Percentiles rank a stretch among this genome's conserved stretches.
These are phyloP conservation scores for Pichiaceae sp. DNA, from an alignment of 1,139 yeast species.

Conservation along the genomic window DNA sequence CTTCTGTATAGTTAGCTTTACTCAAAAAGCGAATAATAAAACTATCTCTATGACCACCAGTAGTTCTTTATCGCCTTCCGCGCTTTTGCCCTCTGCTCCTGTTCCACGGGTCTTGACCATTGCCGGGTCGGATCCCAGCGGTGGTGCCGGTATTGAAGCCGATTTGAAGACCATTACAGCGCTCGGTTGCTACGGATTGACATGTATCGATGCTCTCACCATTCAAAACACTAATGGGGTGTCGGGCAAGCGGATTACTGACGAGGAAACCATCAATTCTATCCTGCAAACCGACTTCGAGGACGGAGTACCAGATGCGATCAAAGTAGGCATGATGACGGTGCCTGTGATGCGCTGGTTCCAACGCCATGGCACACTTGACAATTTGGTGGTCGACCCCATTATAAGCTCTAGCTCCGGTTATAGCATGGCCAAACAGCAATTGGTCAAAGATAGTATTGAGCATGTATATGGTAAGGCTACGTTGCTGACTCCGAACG, in stretches of 20 bases:
- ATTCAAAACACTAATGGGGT: slow-evolving; percentile 73
- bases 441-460: slow-evolving; percentile 25
- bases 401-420: slow-evolving; percentile 83
- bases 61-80: no score
- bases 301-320: slow-evolving; percentile 43
- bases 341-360: slow-evolving; percentile 42
- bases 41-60: background rate
- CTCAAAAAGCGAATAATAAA: background rate
- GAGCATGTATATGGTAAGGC: slow-evolving; percentile 44
- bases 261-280: slow-evolving; percentile 32
- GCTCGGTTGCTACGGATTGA: slow-evolving; percentile 71
- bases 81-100: no score
- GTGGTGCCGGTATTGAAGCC: slow-evolving; percentile 96
- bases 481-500: slow-evolving; percentile 70
- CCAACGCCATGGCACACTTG: slow-evolving; percentile 24
- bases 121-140: slow-evolving; percentile 84
- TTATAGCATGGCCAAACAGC: slow-evolving; percentile 36
- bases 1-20: background rate
- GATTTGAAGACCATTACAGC: slow-evolving; percentile 76
- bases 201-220: slow-evolving; percentile 75
- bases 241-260: slow-evolving; percentile 36
- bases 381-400: slow-evolving; percentile 59
- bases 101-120: slow-evolving; percentile 47
- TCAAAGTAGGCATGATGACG: slow-evolving; percentile 81
- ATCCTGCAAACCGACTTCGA: slow-evolving; percentile 51